A percentile compares a stretch with the other conserved stretches of the same genome.
Conservation (phyloP, 2,329 filamentous ascomycete genomes). For the Elsinoe ampelina region DNA sequence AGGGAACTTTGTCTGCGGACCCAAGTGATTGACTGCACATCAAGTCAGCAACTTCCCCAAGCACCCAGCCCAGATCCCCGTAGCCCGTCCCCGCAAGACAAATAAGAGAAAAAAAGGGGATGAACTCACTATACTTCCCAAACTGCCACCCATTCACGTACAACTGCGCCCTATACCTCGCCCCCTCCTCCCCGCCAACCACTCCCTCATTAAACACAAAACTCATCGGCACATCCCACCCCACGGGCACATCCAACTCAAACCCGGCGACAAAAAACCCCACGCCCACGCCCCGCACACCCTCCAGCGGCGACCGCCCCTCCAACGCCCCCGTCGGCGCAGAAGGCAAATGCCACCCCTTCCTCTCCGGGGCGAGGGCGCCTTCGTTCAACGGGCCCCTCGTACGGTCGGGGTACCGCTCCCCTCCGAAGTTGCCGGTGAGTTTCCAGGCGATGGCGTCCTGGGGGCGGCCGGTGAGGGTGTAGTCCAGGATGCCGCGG, state of each 20-base stretch:
- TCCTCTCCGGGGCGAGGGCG: conserved; percentile 50
- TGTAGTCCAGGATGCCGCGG: conserved; percentile 54
- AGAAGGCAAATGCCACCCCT: conserved; percentile 50
- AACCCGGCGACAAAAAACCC: conserved; percentile 49
- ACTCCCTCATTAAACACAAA: conserved; percentile 43
- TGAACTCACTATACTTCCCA: conserved; percentile 41
- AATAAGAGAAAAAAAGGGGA: not conserved
- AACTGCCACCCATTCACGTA: conserved; percentile 70
- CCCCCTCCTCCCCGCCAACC: conserved; percentile 25
- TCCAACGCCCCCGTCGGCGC: conserved; percentile 39
- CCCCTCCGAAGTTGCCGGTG: conserved; percentile 57
- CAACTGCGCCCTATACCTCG: conserved; percentile 49
- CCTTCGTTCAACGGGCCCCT: conserved; percentile 58
- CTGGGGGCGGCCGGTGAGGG: conserved; percentile 39
- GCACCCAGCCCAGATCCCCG: too few relatives aligned
- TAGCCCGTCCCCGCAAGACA: too few relatives aligned
- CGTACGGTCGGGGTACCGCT: conserved; percentile 48
- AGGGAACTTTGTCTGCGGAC: conserved; percentile 61
- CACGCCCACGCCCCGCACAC: conserved; percentile 42
- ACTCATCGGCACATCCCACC: conserved; percentile 50
- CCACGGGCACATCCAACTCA: conserved; percentile 42
- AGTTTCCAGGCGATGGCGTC: conserved; percentile 51
- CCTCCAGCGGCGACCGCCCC: conserved; percentile 29
- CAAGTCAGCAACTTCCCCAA: not conserved
- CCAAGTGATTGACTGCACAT: conserved; percentile 51